Evolutionary conservation across 495 filamentous ascomycete species (phyloP).

Genomic region (Lepidopterella palustris): DNA sequence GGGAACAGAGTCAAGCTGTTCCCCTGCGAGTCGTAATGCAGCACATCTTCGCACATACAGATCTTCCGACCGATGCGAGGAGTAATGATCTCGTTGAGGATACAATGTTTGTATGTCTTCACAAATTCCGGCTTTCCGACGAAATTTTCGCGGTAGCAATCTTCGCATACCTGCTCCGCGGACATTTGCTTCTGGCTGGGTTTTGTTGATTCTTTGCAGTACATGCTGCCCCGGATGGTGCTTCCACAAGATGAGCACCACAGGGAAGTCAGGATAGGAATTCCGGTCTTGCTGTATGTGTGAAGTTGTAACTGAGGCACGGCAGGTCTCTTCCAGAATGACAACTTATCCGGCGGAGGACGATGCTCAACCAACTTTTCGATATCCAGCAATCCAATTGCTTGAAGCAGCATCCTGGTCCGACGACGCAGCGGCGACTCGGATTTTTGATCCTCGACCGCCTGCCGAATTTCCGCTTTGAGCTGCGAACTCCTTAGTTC

Average conservation of each 20-base stretch:
- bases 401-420: conserved; percentile 29
- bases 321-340: conserved; percentile 27
- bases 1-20: conserved; percentile 24
- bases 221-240: conserved; percentile 35
- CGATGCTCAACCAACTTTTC: conserved; percentile 38
- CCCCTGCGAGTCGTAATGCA: conserved; percentile 15
- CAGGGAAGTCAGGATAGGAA: conserved; percentile 21
- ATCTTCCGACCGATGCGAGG: conserved; percentile 19
- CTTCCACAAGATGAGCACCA: conserved; percentile 25
- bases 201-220: conserved; percentile 17
- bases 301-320: conserved; percentile 25
- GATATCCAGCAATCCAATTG: conserved; percentile 37
- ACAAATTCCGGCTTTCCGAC: conserved; percentile 12
- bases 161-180: neutral
- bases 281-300: conserved; percentile 7
- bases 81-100: conserved; percentile 24
- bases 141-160: conserved; percentile 22
- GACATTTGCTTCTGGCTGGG: neutral
- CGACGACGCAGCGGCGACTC: neutral
- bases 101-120: conserved; percentile 37
- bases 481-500: neutral
- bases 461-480: neutral
- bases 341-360: conserved; percentile 19
- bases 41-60: conserved; percentile 28
- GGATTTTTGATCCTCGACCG: neutral